A percentile compares a stretch with the other conserved stretches of the same genome.
Conservation (phyloP, 108 stramenopile genomes). For the Cylindrotheca closterium region DNA sequence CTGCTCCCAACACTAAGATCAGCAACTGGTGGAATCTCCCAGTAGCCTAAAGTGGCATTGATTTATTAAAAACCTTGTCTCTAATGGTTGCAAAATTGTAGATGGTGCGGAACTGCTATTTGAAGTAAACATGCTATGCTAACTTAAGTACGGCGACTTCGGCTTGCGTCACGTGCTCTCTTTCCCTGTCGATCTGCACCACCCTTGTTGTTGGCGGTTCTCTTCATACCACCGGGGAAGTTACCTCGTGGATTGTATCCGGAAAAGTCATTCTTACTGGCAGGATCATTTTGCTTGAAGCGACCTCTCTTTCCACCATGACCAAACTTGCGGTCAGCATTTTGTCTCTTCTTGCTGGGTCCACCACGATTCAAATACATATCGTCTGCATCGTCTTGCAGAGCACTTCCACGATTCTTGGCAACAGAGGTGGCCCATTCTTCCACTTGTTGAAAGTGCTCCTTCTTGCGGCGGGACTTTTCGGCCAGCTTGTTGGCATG, state of each 20-base stretch:
- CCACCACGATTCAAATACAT: conserved; percentile 15
- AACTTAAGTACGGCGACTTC: too few species aligned
- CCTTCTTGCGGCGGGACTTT: conserved; percentile 87
- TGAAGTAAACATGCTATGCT: too few species aligned
- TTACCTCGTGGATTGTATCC: conserved; percentile 81
- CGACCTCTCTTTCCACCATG: conserved; percentile 83
- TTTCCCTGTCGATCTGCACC: conserved; percentile 69
- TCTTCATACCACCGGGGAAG: conserved; percentile 77
- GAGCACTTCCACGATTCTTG: conserved; percentile 50
- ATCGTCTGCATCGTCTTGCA: conserved; percentile 57
- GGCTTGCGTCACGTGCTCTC: conserved; percentile 74
- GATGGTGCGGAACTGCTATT: too few species aligned
- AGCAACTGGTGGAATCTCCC: too few species aligned
- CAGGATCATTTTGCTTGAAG: conserved; percentile 86
- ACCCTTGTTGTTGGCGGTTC: conserved; percentile 31
- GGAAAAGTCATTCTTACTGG: conserved; percentile 75
- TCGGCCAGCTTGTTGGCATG: conserved; percentile 85
- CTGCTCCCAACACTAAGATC: too few species aligned
- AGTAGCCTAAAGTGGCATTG: too few species aligned
- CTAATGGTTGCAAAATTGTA: too few species aligned
- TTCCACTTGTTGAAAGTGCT: conserved; percentile 77
- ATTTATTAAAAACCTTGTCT: too few species aligned
- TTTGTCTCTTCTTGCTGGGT: conserved; percentile 59
- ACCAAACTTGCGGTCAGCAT: conserved; percentile 74
- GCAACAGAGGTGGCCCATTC: conserved; percentile 87